Percentiles rank a stretch among this genome's conserved stretches.
phyloP scores from a whole-genome alignment of 345 rosid species.

The Physaria fendleri region DNA sequence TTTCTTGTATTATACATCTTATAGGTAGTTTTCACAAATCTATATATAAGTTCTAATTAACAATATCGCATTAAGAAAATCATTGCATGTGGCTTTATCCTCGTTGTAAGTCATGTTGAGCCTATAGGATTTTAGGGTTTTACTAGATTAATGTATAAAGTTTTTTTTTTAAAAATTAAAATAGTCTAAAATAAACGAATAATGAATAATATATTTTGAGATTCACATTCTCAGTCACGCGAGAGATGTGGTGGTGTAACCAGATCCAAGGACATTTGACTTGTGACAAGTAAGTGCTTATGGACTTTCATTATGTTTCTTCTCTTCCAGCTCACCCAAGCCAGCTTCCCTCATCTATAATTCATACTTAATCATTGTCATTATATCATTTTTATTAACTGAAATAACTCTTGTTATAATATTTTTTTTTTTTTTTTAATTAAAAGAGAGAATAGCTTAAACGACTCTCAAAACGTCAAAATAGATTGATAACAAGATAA shows the following conservation, averaged over 20 bases:
- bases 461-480: too few relatives aligned
- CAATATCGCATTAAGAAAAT: too few relatives aligned
- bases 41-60: too few relatives aligned
- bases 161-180: background rate
- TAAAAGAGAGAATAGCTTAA: too few relatives aligned
- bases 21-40: too few relatives aligned
- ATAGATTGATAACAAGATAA: too few relatives aligned
- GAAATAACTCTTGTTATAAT: background rate
- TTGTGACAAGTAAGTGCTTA: constrained; percentile 16
- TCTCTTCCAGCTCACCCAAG: constrained; percentile 29
- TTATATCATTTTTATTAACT: background rate
- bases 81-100: background rate
- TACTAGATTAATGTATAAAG: background rate
- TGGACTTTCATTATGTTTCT: constrained; percentile 18
- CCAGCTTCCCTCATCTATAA: constrained; percentile 25
- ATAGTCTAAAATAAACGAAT: background rate
- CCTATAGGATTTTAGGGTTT: background rate
- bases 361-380: constrained; percentile 9
- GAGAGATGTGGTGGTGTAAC: constrained; percentile 12
- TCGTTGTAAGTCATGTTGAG: background rate
- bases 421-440: background rate
- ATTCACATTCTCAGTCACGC: constrained; percentile 21
- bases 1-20: too few relatives aligned
- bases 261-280: constrained; percentile 30
- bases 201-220: background rate